Conservation (phyloP, 345 rosid genomes). For the Cardamine occulta region DNA sequence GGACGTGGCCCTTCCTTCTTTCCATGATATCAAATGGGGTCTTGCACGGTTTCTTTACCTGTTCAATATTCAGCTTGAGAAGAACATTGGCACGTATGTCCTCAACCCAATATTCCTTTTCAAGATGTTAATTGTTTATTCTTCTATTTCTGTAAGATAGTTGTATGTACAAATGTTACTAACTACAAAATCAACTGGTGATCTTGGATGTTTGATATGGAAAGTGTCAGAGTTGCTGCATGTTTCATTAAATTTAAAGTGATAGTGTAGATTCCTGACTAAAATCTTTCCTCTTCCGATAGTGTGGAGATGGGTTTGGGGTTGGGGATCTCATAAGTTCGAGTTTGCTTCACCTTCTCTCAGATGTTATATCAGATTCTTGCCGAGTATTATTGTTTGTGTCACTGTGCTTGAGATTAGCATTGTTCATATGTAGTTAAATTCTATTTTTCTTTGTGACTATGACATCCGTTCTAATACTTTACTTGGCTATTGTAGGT, state of each 20-base stretch:
- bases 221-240: not conserved
- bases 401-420: slow-evolving; percentile 22
- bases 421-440: slow-evolving; percentile 5
- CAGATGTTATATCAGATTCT: not conserved
- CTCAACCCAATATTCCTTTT: slow-evolving; percentile 5
- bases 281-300: not conserved
- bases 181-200: not conserved
- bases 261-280: not conserved
- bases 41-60: slow-evolving; percentile 71
- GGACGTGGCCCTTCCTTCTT: slow-evolving; percentile 74
- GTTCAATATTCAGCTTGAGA: slow-evolving; percentile 87
- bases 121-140: not conserved
- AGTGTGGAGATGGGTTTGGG: not conserved
- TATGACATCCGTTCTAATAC: slow-evolving; percentile 27
- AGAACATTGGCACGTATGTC: slow-evolving; percentile 91
- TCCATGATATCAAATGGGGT: slow-evolving; percentile 75
- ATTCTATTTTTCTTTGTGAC: slow-evolving; percentile 2
- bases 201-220: slow-evolving; percentile 4
- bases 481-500: slow-evolving; percentile 53
- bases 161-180: slow-evolving; percentile 3
- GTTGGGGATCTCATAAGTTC: not conserved
- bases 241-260: not conserved
- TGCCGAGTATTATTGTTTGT: slow-evolving; percentile 5
- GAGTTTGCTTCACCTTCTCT: slow-evolving; percentile 21
- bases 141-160: slow-evolving; percentile 4